These are phyloP conservation scores for Fusarium sp. DNA, from an alignment of 2,329 filamentous ascomycete species.

Conservation along the genomic window DNA sequence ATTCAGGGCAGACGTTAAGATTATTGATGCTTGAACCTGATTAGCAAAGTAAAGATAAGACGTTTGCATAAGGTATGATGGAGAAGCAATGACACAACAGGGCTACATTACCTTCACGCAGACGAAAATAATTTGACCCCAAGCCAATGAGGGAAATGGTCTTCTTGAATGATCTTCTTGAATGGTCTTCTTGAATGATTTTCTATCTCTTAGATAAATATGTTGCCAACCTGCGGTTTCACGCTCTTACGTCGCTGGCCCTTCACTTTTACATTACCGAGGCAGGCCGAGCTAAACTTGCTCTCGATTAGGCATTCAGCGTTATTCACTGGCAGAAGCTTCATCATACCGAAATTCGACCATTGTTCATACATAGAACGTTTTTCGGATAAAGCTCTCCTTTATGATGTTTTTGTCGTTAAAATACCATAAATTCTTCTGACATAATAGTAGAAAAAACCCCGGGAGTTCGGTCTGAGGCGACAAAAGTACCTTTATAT, in stretches of 20 bases:
- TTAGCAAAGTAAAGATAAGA: background rate
- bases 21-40: slow-evolving; percentile 41
- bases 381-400: background rate
- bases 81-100: background rate
- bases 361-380: background rate
- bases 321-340: background rate
- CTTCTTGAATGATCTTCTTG: background rate
- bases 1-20: slow-evolving; percentile 68
- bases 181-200: background rate
- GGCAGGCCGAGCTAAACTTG: background rate
- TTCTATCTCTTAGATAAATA: background rate
- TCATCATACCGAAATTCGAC: background rate
- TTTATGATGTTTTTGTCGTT: background rate
- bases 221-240: background rate
- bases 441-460: no score
- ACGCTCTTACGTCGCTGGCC: background rate
- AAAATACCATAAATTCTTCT: no score
- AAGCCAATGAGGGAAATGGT: background rate
- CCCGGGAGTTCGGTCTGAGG: background rate
- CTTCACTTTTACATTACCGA: background rate
- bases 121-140: background rate
- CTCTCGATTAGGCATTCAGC: background rate
- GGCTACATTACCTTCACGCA: background rate
- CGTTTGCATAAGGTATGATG: slow-evolving; percentile 12
- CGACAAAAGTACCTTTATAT: background rate